phyloP scores from a whole-genome alignment of 331 rosid species.

The Ulmus americana region DNA sequence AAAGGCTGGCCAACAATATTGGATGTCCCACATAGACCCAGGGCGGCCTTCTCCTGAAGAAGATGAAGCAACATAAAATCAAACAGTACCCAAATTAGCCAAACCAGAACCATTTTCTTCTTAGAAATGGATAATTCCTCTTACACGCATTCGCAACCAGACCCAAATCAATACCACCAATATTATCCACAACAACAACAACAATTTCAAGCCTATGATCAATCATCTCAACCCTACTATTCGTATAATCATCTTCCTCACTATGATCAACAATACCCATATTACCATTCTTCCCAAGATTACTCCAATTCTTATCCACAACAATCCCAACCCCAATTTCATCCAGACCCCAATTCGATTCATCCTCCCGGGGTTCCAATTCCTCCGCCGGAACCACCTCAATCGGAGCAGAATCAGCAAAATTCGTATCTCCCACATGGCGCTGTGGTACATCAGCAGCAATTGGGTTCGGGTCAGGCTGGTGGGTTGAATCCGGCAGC shows the following conservation, averaged over 20 bases:
- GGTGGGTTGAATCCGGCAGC: constrained; percentile 27
- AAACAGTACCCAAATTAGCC: too few relatives aligned
- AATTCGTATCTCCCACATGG: constrained; percentile 25
- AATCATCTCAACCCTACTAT: constrained; percentile 44
- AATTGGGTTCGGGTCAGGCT: background rate
- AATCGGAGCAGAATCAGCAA: constrained; percentile 23
- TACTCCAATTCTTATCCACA: constrained; percentile 22
- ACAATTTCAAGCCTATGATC: constrained; percentile 45
- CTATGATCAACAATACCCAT: constrained; percentile 31
- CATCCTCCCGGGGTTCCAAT: constrained; percentile 75
- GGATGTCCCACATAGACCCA: too few relatives aligned
- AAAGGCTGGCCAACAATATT: too few relatives aligned
- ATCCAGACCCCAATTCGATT: constrained; percentile 43
- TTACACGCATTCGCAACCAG: constrained; percentile 1
- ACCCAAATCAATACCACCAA: constrained; percentile 23
- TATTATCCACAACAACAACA: constrained; percentile 26
- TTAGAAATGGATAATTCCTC: constrained; percentile 23
- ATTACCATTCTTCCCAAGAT: constrained; percentile 28
- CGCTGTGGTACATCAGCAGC: constrained; percentile 19
- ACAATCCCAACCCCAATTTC: constrained; percentile 32
- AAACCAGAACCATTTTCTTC: background rate
- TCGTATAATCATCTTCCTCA: constrained; percentile 28
- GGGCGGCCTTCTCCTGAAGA: background rate
- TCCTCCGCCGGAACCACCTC: constrained; percentile 18
- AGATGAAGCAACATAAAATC: background rate